Evolutionary conservation across 768 basidiomycete genomes (phyloP), one percentile per base, ranked within the genome.

Genomic region (Baorangia bicolor): DNA sequence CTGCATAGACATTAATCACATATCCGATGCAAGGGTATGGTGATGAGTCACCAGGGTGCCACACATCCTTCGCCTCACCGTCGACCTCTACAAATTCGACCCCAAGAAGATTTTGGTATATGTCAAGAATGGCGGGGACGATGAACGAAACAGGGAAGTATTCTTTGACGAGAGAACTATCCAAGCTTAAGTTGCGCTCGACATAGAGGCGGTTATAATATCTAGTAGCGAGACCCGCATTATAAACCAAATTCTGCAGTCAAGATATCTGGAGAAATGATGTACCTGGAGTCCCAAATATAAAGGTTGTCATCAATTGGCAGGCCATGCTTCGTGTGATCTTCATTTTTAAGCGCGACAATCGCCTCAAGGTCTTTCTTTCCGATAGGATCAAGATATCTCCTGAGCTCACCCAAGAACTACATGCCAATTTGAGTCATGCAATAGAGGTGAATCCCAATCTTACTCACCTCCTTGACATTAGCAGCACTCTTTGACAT

Each of bases 71-170:
- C 50, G 83, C 77, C 28, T 85, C 77, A 43, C 81, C 80, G 56
- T 83, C 78, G 38, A 75, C 57, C 49, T 76, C 74, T 3, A 74
- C 67, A 59, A 93, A 91, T 57, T 77, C 74, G 37, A 94, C 88
- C 20, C 87, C 81, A 25, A 94, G 82, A 39, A 94, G 74, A 58
- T 82, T 82, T 69, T 92, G 88, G 68, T 94, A 94, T 62, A 93
- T 90, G 16, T 81, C 73, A 39, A 94, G 76, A 60, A 94, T 90
- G 4, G 86, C 78, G 6, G 90, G 87, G 12, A 94, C 86, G 38
- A 94, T 86, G 16, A 86, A 81, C 2, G 83, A 77, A 7, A 93
- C 92, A 2, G 91, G 90, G 80, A 94, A 93, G 70, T 93, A 91
- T 68, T 93, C 87, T 72, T 93, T 92, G 59, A 94, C 83, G 13